Percentiles rank a stretch among this genome's conserved stretches.
Evolutionary conservation across 2,329 filamentous ascomycete genomes (phyloP).

Genomic region (Metarhizium guizhouense): DNA sequence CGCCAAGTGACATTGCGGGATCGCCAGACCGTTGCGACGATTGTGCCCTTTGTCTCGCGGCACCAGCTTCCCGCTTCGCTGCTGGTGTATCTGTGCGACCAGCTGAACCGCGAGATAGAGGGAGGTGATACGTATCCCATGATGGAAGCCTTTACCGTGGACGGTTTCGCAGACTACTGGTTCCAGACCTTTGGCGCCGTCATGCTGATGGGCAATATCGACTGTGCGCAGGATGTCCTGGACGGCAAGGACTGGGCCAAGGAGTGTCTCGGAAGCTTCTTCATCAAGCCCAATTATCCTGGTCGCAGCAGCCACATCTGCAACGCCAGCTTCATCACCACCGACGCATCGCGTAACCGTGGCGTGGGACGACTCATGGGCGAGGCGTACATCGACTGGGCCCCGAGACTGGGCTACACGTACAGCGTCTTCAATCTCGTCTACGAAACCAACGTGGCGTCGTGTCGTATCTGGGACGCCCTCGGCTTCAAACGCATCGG

Average conservation of each 20-base stretch:
- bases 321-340: conserved; percentile 74
- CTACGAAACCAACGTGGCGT: conserved; percentile 87
- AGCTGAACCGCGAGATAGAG: conserved; percentile 84
- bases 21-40: conserved; percentile 72
- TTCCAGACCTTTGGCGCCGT: conserved; percentile 84
- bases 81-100: conserved; percentile 68
- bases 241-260: conserved; percentile 66
- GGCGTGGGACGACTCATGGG: conserved; percentile 70
- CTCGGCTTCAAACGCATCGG: conserved; percentile 90
- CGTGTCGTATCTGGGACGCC: conserved; percentile 84
- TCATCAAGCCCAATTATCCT: conserved; percentile 90
- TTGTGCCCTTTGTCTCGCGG: conserved; percentile 73
- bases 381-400: conserved; percentile 69
- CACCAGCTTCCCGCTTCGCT: conserved; percentile 68
- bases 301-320: conserved; percentile 85
- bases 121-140: conserved; percentile 89
- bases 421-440: conserved; percentile 94
- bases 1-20: conserved; percentile 77
- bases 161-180: conserved; percentile 76
- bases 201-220: conserved; percentile 74
- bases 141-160: conserved; percentile 65
- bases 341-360: conserved; percentile 61
- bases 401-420: conserved; percentile 72
- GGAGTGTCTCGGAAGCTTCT: conserved; percentile 81
- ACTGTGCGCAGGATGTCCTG: conserved; percentile 47